A percentile compares a stretch with the other conserved stretches of the same genome.
These are phyloP conservation scores for Coemansia sp. DNA, from an alignment of 192 early-diverging fungal genomes.

Conservation along the genomic window DNA sequence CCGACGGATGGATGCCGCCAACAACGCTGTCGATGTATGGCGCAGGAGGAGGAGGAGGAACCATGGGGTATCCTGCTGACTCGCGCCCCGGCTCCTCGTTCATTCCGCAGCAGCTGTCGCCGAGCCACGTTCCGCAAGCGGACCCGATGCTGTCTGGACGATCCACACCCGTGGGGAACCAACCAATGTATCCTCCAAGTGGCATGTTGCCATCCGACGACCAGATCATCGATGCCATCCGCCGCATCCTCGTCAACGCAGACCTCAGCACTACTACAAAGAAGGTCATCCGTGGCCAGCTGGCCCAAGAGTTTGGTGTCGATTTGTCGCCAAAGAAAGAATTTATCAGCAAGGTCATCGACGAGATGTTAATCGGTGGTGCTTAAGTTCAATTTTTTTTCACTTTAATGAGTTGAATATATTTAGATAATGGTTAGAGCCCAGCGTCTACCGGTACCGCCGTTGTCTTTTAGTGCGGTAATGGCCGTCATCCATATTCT, in stretches of 20 bases:
- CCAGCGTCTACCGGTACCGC: background rate
- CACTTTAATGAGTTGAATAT: background rate
- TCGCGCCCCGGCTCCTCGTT: slow-evolving; percentile 14
- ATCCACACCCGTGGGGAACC: background rate
- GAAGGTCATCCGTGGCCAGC: slow-evolving; percentile 75
- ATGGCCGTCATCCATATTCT: background rate
- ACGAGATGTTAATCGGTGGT: slow-evolving; percentile 36
- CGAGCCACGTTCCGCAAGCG: slow-evolving; percentile 5
- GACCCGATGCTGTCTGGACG: slow-evolving; percentile 10
- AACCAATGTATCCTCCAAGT: background rate
- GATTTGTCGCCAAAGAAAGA: slow-evolving; percentile 67
- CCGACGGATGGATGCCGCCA: slow-evolving; percentile 30
- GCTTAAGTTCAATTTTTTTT: slow-evolving; percentile 4
- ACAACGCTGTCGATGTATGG: slow-evolving; percentile 27
- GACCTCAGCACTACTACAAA: slow-evolving; percentile 77
- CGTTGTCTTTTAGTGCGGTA: slow-evolving; percentile 10
- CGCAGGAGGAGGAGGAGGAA: background rate
- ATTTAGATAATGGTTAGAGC: too few species aligned
- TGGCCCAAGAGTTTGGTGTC: slow-evolving; percentile 63
- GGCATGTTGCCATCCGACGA: slow-evolving; percentile 61
- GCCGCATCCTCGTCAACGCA: slow-evolving; percentile 65
- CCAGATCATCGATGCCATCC: slow-evolving; percentile 67
- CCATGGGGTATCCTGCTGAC: background rate
- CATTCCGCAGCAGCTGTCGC: slow-evolving; percentile 15
- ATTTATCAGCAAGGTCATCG: slow-evolving; percentile 73